Conservation (phyloP, 2,329 filamentous ascomycete genomes). For the Sclerotinia minor region DNA sequence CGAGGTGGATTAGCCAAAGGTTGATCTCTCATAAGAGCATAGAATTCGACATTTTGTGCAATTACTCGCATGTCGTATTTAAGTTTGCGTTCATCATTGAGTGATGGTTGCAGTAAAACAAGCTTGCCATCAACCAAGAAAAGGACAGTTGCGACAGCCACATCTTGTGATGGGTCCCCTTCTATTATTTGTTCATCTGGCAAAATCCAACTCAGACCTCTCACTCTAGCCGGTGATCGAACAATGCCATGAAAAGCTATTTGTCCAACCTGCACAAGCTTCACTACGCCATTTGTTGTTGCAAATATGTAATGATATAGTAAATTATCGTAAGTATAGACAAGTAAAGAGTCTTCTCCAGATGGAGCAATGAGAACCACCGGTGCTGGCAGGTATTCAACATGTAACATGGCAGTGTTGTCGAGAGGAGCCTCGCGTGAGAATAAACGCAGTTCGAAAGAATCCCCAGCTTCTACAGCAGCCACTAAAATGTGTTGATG, state of each 20-base stretch:
- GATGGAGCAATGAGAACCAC: conserved; percentile 88
- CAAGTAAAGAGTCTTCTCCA: conserved; percentile 89
- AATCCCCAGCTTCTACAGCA: conserved; percentile 81
- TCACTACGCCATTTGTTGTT: conserved; percentile 65
- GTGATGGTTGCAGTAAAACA: conserved; percentile 83
- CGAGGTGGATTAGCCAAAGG: conserved; percentile 43
- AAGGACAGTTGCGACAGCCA: conserved; percentile 86
- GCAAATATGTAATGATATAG: conserved; percentile 94
- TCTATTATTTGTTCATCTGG: conserved; percentile 86
- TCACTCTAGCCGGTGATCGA: conserved; percentile 84
- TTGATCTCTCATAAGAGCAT: conserved; percentile 87
- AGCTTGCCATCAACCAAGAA: conserved; percentile 98
- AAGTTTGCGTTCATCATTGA: conserved; percentile 77
- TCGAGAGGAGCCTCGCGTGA: conserved; percentile 82
- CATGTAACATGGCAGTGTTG: conserved; percentile 69
- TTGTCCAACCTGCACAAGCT: conserved; percentile 90
- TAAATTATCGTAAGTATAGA: conserved; percentile 96
- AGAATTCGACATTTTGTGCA: conserved; percentile 94
- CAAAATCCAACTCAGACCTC: conserved; percentile 92
- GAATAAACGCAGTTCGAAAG: conserved; percentile 86
- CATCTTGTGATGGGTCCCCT: conserved; percentile 93
- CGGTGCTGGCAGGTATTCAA: conserved; percentile 75
- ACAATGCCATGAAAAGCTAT: conserved; percentile 98
- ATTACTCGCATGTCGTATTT: conserved; percentile 99
- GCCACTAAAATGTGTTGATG: conserved; percentile 93